A percentile compares a stretch with the other conserved stretches of the same genome.
phyloP scores from a whole-genome alignment of 192 early-diverging fungal species.

The Gryganskiella cystojenkinii region DNA sequence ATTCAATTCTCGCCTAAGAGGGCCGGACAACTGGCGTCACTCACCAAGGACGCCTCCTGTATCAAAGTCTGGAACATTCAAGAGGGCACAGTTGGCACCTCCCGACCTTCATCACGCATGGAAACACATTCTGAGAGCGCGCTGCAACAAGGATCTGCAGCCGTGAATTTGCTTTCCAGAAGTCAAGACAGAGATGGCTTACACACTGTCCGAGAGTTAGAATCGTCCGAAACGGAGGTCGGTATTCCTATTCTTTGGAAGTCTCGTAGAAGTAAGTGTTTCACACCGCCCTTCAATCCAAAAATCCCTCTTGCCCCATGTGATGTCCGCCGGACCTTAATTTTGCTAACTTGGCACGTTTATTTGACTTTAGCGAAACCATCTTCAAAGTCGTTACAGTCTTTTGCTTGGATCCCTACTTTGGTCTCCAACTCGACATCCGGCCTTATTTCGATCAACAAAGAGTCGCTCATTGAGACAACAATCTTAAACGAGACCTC shows the following conservation, averaged over 20 bases:
- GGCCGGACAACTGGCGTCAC: slow-evolving; percentile 66
- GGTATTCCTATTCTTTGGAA: slow-evolving; percentile 59
- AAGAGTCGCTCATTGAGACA: slow-evolving; percentile 63
- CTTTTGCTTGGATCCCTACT: slow-evolving; percentile 64
- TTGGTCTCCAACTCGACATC: slow-evolving; percentile 54
- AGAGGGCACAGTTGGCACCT: slow-evolving; percentile 56
- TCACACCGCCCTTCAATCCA: background rate
- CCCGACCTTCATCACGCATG: slow-evolving; percentile 31
- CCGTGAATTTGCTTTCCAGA: slow-evolving; percentile 22
- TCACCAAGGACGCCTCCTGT: slow-evolving; percentile 63
- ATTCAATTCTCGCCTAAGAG: slow-evolving; percentile 71
- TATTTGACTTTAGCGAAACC: slow-evolving; percentile 35
- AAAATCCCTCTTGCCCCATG: background rate
- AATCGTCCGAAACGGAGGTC: slow-evolving; percentile 46
- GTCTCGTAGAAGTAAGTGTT: slow-evolving; percentile 52
- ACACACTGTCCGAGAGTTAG: slow-evolving; percentile 36
- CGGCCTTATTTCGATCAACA: slow-evolving; percentile 62
- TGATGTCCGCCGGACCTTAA: background rate
- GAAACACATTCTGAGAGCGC: slow-evolving; percentile 22
- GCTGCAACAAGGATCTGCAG: slow-evolving; percentile 18
- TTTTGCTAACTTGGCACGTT: background rate
- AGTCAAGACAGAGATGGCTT: slow-evolving; percentile 44
- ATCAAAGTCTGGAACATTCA: slow-evolving; percentile 77
- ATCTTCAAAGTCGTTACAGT: slow-evolving; percentile 53
- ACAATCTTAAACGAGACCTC: slow-evolving; percentile 62